Evolutionary conservation across 2,329 filamentous ascomycete genomes (phyloP), one percentile per base, ranked within the genome.

Genomic region (Aspergillus puulaauensis): DNA sequence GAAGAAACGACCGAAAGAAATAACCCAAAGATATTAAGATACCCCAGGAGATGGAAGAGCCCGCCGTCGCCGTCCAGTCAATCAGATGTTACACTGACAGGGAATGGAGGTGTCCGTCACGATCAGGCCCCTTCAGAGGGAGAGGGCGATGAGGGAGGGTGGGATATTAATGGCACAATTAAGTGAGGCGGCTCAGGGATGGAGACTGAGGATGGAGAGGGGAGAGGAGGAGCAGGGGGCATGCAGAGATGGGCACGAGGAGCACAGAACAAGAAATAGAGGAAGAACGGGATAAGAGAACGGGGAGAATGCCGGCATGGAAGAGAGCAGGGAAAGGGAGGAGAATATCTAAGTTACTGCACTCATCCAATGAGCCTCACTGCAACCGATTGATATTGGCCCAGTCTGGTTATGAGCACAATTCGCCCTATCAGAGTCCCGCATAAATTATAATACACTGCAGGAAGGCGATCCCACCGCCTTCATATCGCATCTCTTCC

Each of bases 31-130:
- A 53, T 46, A 53, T n/a, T 23, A 19, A 49, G 47, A 52, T 43
- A 17, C 41, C 15, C 9, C 27, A 31, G 27, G 27, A 31, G 12
- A n/a, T 47, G 41, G 43, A 40, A 37, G 48, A 47, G 59, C 54
- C 54, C 51, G 35, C 35, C 35, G 35, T n/a, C 35, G 35, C 35
- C 35, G 35, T 48, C 56, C 54, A 63, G 62, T 53, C 59, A 60
- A 57, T 62, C 60, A 53, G 58, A 58, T 64, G 66, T 67, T 61
- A 63, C 61, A 64, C 62, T 62, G 58, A 46, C 48, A 52, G 53
- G 49, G 57, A 58, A 23, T 39, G 48, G 54, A 55, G 50, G 47
- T 43, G 45, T 52, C 48, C 47, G 54, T 24, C 55, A 46, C 46
- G 45, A 52, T 56, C 46, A 46, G 31, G 45, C 54, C 54, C 54